Base-by-base conservation (phyloP, 2,329 filamentous ascomycete species). In the Colletotrichum sp. region DNA sequence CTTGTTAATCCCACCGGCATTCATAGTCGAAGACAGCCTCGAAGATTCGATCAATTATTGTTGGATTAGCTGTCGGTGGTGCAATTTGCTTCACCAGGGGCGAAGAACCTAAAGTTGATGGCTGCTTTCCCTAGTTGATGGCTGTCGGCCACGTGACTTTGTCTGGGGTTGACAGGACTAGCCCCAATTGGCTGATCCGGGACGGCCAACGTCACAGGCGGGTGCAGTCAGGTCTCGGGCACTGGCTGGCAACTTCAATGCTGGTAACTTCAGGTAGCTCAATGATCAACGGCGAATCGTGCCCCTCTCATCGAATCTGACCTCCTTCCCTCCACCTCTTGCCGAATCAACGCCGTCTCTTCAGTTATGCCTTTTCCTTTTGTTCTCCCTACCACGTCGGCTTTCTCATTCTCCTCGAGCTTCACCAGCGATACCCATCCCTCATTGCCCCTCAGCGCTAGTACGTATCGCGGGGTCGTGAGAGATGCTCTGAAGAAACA, bases 341-440 rank as follows among this genome's bases (percentile, higher is more conserved):
- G 19, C 19, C 55, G 22, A 27, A 64, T n/a, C n/a, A 25, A 34
- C 57, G 30, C 19, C 15, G 22, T n/a, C 16, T 39, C 48, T 27
- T 27, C 60, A 79, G 86, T 80, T 57, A 98, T 98, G 97, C 96
- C 96, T 36, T 98, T 95, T 82, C 94, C 94, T 15, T 98, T 98
- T 82, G 87, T 91, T 13, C 91, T 98, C 36, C 96, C 97, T 3
- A 98, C 96, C 1, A 98, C 96, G 7, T 98, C 96, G 39, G 91
- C 94, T 70, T 93, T 98, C 82, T 93, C 94, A 68, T 96, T 98
- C 82, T 94, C 94, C 27, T 89, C 93, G 48, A 94, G 89, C 84
- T 93, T 98, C 84, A 90, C 87, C 80, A 96, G 94, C 81, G 91
- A 93, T 78, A 95, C 95, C 4, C 96, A 98, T 84, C 96, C 97